phyloP scores from a whole-genome alignment of 129 eudicot genomes.

The Apium graveolens region DNA sequence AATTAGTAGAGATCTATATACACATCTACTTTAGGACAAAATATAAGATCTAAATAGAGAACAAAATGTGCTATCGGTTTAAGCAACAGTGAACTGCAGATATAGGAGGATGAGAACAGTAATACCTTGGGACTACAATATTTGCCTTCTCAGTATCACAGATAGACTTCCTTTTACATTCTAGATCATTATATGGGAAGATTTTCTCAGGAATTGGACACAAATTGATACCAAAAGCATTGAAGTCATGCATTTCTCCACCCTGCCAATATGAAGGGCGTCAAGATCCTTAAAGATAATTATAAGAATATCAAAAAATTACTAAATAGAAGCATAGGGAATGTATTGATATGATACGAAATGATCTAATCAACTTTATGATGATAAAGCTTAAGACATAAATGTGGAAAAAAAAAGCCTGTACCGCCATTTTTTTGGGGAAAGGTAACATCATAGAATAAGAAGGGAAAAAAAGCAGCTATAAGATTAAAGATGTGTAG shows the following conservation, averaged over 20 bases:
- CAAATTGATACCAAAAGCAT: slow-evolving; percentile 38
- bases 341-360: background rate
- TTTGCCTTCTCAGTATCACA: slow-evolving; percentile 14
- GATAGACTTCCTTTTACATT: slow-evolving; percentile 10
- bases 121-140: slow-evolving; percentile 28
- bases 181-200: slow-evolving; percentile 15
- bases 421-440: background rate
- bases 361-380: background rate
- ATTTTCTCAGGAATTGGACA: slow-evolving; percentile 27
- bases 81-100: background rate
- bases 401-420: background rate
- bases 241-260: slow-evolving; percentile 24
- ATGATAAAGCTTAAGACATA: background rate
- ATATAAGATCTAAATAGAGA: background rate
- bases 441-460: no score
- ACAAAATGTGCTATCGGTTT: background rate
- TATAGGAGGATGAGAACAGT: background rate
- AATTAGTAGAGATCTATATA: background rate
- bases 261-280: slow-evolving; percentile 14
- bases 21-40: background rate
- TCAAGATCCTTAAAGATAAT: background rate
- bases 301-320: background rate
- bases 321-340: background rate
- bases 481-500: background rate
- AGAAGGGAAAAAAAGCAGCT: background rate